Conservation (phyloP, 768 basidiomycete genomes). For the Rhizopogon salebrosus region DNA sequence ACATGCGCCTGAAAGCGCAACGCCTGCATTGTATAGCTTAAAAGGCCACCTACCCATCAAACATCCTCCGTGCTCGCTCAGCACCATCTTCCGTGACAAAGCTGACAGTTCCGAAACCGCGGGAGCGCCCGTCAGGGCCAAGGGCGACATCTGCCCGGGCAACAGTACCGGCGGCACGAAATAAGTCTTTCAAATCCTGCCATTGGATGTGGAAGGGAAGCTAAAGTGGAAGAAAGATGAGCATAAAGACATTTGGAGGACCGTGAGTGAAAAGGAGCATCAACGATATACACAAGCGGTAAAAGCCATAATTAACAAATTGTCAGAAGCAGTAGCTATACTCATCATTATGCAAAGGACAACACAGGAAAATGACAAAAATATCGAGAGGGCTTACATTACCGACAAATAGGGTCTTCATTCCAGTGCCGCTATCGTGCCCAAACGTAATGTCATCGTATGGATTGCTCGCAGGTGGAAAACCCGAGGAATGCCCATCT, state of each 20-base stretch:
- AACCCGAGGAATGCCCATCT: not conserved
- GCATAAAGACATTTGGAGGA: not conserved
- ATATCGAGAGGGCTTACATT: slow-evolving; percentile 54
- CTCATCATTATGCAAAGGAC: not conserved
- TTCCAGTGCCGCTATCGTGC: slow-evolving; percentile 25
- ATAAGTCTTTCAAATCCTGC: slow-evolving; percentile 97
- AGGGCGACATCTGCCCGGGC: slow-evolving; percentile 88
- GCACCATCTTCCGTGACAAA: slow-evolving; percentile 83
- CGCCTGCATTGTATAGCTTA: not conserved
- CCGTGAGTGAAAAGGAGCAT: not conserved
- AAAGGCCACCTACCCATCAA: slow-evolving; percentile 70
- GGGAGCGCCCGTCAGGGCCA: slow-evolving; percentile 80
- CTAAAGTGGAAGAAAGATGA: slow-evolving; percentile 30
- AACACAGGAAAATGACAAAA: not conserved
- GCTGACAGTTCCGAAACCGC: slow-evolving; percentile 90
- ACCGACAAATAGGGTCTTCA: slow-evolving; percentile 77
- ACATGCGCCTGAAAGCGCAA: not conserved
- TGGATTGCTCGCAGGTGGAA: not conserved
- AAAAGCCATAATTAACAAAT: not conserved
- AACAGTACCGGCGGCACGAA: slow-evolving; percentile 86
- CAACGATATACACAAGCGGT: not conserved
- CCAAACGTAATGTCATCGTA: not conserved
- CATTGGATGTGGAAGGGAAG: slow-evolving; percentile 93
- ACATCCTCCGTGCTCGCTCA: slow-evolving; percentile 77
- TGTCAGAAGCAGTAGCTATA: not conserved